Evolutionary conservation across 2,329 filamentous ascomycete genomes (phyloP).

Genomic region (Fusarium citri): DNA sequence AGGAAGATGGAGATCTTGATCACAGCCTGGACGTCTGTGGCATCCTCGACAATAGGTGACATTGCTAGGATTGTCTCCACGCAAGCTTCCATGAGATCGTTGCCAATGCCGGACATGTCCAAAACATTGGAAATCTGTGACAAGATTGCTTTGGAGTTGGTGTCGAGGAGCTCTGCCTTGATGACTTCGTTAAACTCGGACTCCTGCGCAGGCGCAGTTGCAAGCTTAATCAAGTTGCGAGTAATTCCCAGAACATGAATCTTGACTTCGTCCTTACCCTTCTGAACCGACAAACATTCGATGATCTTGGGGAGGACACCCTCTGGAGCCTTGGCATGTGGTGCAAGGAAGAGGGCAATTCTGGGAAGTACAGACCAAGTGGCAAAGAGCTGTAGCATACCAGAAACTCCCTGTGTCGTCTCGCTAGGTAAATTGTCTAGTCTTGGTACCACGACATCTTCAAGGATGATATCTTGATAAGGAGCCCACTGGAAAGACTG

Average conservation of each 20-base stretch:
- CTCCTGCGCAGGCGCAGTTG: conserved; percentile 65
- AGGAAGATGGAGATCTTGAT: conserved; percentile 84
- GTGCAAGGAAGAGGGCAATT: conserved; percentile 74
- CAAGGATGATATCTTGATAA: conserved; percentile 77
- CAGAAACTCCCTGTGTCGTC: conserved; percentile 90
- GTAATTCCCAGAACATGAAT: conserved; percentile 83
- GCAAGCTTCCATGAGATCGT: conserved; percentile 80
- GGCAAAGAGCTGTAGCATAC: conserved; percentile 80
- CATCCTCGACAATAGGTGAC: conserved; percentile 74
- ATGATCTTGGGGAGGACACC: conserved; percentile 78
- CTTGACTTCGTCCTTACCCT: conserved; percentile 88
- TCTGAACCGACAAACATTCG: conserved; percentile 76
- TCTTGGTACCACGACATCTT: conserved; percentile 80
- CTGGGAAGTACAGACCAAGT: conserved; percentile 79
- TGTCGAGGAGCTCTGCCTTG: conserved; percentile 65
- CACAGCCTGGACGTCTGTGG: conserved; percentile 78
- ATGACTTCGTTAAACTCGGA: conserved; percentile 69
- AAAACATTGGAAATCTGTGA: conserved; percentile 77
- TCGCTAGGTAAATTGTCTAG: conserved; percentile 83
- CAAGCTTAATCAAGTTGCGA: conserved; percentile 72
- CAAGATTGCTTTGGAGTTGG: conserved; percentile 70
- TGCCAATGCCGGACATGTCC: conserved; percentile 69
- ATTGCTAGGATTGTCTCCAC: conserved; percentile 84
- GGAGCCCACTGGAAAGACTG: conserved; percentile 76
- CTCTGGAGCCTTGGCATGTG: conserved; percentile 58